Percentiles rank a stretch among this genome's conserved stretches.
These are phyloP conservation scores for Gloeopeniophorella convolvens DNA, from an alignment of 768 basidiomycete species.

Conservation along the genomic window DNA sequence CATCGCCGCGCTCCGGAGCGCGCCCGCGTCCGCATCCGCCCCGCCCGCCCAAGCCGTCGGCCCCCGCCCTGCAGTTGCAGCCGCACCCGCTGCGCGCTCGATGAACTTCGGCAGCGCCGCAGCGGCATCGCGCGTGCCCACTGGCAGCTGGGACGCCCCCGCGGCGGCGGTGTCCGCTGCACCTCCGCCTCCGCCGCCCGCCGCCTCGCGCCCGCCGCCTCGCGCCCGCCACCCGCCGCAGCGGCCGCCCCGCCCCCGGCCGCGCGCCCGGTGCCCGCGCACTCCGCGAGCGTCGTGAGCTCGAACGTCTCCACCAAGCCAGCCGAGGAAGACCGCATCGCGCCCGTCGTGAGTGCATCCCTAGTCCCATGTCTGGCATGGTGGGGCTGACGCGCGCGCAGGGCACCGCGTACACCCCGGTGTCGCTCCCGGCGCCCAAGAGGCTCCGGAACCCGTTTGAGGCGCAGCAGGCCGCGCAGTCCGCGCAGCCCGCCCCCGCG, in stretches of 20 bases:
- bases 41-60: constrained; percentile 27
- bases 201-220: constrained; percentile 27
- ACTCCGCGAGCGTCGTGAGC: constrained; percentile 34
- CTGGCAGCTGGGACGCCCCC: constrained; percentile 59
- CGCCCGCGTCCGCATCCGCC: constrained; percentile 17
- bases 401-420: constrained; percentile 85
- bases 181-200: constrained; percentile 26
- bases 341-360: constrained; percentile 42
- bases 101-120: constrained; percentile 28
- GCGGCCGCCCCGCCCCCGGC: constrained; percentile 16
- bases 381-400: constrained; percentile 18
- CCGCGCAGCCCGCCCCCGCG: constrained; percentile 27
- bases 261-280: constrained; percentile 26
- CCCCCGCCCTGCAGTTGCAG: constrained; percentile 37
- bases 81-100: constrained; percentile 22
- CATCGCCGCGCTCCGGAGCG: constrained; percentile 46
- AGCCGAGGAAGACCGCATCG: constrained; percentile 74
- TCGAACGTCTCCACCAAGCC: constrained; percentile 59
- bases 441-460: constrained; percentile 84
- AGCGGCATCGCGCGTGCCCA: constrained; percentile 33
- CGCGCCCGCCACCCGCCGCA: constrained; percentile 36
- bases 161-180: constrained; percentile 29
- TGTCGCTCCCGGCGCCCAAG: constrained; percentile 76
- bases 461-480: constrained; percentile 23
- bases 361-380: background rate